Base-by-base conservation (phyloP, 208 protist genomes). In the Vickermania spadyakhi region DNA sequence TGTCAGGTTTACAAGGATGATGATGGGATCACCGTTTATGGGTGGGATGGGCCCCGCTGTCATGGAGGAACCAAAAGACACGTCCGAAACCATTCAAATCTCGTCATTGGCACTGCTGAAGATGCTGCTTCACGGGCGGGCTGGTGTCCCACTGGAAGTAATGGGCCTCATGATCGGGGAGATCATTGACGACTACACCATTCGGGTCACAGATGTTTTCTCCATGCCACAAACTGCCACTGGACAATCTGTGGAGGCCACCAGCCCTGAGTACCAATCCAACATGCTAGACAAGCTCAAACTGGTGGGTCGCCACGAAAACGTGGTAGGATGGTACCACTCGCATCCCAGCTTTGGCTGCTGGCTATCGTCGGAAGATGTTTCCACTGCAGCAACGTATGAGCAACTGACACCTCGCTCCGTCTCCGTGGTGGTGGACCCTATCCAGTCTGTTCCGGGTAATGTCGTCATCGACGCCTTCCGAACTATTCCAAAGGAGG, bases 391-490 rank as follows among this genome's bases (percentile, higher is more conserved):
- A 61, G 83, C 71, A 26, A 81, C 75, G 56, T 99, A 99, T 72
- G 99, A 99, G 76, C 81, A 94, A 51, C 76, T 99, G 36, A 98
- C 99, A 51, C 84, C 93, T 51, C 84, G 99, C 50, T 94, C 95
- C 45, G 98, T 99, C 1, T 99, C 99, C 25, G 98, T 99, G 25
- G 99, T 99, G 52, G 94, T 99, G 30, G 99, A 99, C 70, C 99
- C 99, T 3, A 99, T 99, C 58, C 99, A 99, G 79, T 98, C 87
- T 28, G 98, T 99, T 3, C 97, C 97, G 59, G 99, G 98, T 36
- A 99, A 99, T 82, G 98, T 99, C 3, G 99, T 99, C 3, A 99
- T 99, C 73, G 99, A 99, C 78, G 98, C 98, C 18, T 99, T 99
- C 79, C 88, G 99, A 57, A 96, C 92, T 25, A 99, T 99, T 57